A percentile compares a stretch with the other conserved stretches of the same genome.
Evolutionary conservation across 2,329 filamentous ascomycete genomes (phyloP).

Genomic region (Zopfia rhizophila): DNA sequence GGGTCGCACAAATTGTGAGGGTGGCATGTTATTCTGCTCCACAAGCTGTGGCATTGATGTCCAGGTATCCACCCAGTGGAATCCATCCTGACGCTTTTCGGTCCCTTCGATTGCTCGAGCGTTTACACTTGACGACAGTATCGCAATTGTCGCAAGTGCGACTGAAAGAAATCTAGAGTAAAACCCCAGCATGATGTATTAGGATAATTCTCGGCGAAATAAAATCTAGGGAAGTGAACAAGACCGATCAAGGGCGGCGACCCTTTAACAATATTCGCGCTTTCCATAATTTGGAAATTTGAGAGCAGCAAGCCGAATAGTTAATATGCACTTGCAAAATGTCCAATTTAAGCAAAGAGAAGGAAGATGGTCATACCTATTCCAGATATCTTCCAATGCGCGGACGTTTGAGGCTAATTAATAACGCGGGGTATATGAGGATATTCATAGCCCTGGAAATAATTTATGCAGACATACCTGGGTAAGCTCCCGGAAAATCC

Average conservation of each 20-base stretch:
- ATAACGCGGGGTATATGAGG: conserved; percentile 23
- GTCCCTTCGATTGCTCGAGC: conserved; percentile 17
- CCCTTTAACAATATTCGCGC: not conserved
- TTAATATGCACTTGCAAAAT: not conserved
- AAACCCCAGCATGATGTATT: not conserved
- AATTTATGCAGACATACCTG: no score
- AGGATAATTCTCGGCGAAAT: not conserved
- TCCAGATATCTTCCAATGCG: conserved; percentile 9
- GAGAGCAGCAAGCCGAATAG: not conserved
- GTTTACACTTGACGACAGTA: conserved; percentile 6
- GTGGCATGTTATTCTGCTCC: conserved; percentile 69
- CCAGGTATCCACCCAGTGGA: conserved; percentile 70
- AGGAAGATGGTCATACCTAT: not conserved
- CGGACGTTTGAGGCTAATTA: conserved; percentile 24
- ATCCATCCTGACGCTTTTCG: conserved; percentile 27
- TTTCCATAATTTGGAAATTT: not conserved
- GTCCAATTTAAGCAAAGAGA: conserved; percentile 17
- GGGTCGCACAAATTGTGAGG: conserved; percentile 58
- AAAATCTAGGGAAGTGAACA: not conserved
- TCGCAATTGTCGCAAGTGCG: conserved; percentile 11
- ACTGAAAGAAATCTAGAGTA: conserved; percentile 1
- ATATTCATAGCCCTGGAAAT: no score
- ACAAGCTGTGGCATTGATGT: conserved; percentile 72
- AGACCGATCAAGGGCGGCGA: not conserved
- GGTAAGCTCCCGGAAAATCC: no score